These are phyloP conservation scores for Teratosphaeriaceae sp. DNA, from an alignment of 2,329 filamentous ascomycete genomes.

Conservation along the genomic window DNA sequence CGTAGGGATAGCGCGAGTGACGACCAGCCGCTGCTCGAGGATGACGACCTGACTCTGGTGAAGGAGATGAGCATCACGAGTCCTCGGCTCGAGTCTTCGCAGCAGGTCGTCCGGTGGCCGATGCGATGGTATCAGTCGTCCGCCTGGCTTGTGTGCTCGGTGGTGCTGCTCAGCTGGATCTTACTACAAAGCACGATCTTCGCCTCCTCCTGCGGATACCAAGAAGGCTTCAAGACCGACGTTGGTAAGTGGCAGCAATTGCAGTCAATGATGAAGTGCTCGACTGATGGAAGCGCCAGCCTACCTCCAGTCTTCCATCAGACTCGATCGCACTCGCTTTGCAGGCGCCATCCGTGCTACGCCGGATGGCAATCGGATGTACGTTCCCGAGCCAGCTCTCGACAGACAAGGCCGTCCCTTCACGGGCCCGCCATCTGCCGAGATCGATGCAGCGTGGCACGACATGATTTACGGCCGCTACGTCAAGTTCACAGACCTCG, in stretches of 20 bases:
- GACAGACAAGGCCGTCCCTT: conserved; percentile 6
- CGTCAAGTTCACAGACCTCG: conserved; percentile 5
- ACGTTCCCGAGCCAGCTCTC: conserved; percentile 8
- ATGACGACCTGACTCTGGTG: neutral
- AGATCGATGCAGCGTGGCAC: conserved; percentile 8
- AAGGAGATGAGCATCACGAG: neutral
- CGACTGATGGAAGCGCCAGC: neutral
- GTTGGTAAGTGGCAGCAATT: conserved; percentile 1
- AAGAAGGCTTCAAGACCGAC: neutral
- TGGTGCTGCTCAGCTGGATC: conserved; percentile 4
- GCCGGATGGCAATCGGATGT: conserved; percentile 3
- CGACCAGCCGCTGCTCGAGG: neutral
- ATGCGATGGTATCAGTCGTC: neutral
- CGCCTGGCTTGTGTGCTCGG: neutral
- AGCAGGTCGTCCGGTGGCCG: neutral
- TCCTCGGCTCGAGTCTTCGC: neutral
- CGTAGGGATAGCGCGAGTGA: neutral
- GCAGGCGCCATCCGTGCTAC: conserved; percentile 5
- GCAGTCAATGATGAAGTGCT: neutral
- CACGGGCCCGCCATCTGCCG: conserved; percentile 6
- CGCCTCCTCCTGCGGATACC: neutral
- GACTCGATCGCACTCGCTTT: conserved; percentile 4
- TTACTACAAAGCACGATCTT: conserved; percentile 2
- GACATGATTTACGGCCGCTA: conserved; percentile 10
- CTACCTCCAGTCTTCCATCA: conserved; percentile 6